Conservation (phyloP, 2,329 filamentous ascomycete genomes). For the Fusarium zealandicum region DNA sequence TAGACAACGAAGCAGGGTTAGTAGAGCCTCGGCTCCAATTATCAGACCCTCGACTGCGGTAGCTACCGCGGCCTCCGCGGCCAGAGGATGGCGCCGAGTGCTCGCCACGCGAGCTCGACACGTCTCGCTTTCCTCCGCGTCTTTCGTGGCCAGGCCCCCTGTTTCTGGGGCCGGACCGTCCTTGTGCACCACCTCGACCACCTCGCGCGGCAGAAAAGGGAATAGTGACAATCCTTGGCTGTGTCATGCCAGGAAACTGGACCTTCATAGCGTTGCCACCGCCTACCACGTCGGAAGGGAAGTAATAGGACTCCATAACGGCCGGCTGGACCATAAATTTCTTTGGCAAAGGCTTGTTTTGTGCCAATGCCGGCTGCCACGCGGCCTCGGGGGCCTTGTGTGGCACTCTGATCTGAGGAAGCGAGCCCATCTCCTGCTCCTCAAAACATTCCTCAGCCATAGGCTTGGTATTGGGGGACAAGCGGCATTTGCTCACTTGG, state of each 20-base stretch:
- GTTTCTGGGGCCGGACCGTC: conserved; percentile 40
- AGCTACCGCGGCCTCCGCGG: conserved; percentile 50
- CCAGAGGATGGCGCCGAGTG: conserved; percentile 36
- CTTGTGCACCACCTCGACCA: conserved; percentile 41
- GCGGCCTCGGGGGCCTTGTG: conserved; percentile 66
- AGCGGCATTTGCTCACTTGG: conserved; percentile 50
- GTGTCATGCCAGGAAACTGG: conserved; percentile 52
- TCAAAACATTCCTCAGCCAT: conserved; percentile 84
- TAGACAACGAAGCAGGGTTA: conserved; percentile 36
- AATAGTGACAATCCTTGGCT: conserved; percentile 49
- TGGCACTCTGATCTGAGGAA: conserved; percentile 75
- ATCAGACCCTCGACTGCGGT: conserved; percentile 51
- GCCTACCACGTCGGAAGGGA: conserved; percentile 44
- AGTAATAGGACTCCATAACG: conserved; percentile 47
- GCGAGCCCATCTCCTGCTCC: conserved; percentile 79
- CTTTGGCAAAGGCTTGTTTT: conserved; percentile 61
- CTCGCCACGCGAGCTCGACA: conserved; percentile 41
- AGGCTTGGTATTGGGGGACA: conserved; percentile 64
- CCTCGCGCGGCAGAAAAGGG: conserved; percentile 47
- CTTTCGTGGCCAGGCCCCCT: conserved; percentile 43
- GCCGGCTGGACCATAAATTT: conserved; percentile 55
- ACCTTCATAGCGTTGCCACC: conserved; percentile 50
- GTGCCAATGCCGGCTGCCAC: conserved; percentile 66
- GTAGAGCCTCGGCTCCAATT: conserved; percentile 50
- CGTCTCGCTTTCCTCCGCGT: conserved; percentile 47